Conservation (phyloP, 805 yeast genomes). For the Candida manassasensis region DNA sequence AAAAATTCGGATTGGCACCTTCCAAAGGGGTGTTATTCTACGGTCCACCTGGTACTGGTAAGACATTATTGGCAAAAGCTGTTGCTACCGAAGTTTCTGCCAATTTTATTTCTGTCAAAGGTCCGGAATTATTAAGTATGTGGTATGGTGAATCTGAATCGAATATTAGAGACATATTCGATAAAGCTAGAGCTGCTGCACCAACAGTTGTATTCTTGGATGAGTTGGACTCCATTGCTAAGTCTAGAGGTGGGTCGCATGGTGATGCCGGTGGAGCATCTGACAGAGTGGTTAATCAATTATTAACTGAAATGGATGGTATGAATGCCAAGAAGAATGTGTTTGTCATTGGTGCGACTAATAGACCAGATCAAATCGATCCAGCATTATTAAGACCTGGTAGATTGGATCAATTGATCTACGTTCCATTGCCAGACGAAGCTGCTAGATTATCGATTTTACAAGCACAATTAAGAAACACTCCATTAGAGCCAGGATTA, state of each 20-base stretch:
- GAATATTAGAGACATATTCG: slow-evolving; percentile 94
- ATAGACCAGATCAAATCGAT: slow-evolving; percentile 98
- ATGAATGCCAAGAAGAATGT: slow-evolving; percentile 99
- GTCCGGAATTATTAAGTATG: slow-evolving; percentile 96
- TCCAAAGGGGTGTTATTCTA: slow-evolving; percentile 97
- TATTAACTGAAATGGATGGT: slow-evolving; percentile 98
- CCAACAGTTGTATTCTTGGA: slow-evolving; percentile 98
- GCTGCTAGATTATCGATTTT: slow-evolving; percentile 88
- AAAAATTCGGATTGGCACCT: slow-evolving; percentile 96
- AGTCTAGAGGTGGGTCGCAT: slow-evolving; percentile 84
- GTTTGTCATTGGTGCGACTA: slow-evolving; percentile 98
- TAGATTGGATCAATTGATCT: slow-evolving; percentile 95
- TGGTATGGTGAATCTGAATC: slow-evolving; percentile 99
- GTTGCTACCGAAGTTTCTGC: slow-evolving; percentile 99
- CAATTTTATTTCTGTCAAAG: slow-evolving; percentile 94
- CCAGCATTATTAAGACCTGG: slow-evolving; percentile 99
- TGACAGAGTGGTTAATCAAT: slow-evolving; percentile 93
- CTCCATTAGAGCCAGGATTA: slow-evolving; percentile 97
- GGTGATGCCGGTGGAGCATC: slow-evolving; percentile 98
- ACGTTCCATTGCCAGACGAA: slow-evolving; percentile 98
- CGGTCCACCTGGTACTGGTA: slow-evolving; percentile 99
- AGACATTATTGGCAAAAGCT: slow-evolving; percentile 95
- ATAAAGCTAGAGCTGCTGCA: slow-evolving; percentile 98
- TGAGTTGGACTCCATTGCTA: slow-evolving; percentile 96
- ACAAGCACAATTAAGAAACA: slow-evolving; percentile 94